Evolutionary conservation across 2,329 filamentous ascomycete species (phyloP).

Genomic region (Knufia fluminis): DNA sequence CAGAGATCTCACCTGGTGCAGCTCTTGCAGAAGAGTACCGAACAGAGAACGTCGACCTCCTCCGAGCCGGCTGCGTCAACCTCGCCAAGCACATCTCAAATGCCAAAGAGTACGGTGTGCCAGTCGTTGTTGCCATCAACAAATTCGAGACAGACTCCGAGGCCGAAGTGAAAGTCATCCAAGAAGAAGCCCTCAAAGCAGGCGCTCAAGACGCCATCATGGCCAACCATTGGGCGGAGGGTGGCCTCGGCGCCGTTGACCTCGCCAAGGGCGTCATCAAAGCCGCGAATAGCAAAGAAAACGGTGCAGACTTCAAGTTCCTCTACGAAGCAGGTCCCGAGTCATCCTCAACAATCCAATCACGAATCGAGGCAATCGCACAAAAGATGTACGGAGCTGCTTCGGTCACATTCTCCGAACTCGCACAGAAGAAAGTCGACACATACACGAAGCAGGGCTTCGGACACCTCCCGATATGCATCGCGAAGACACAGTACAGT

Average conservation of each 20-base stretch:
- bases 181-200: constrained; percentile 81
- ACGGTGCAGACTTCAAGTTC: constrained; percentile 67
- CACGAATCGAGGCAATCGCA: constrained; percentile 84
- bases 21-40: constrained; percentile 80
- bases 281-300: constrained; percentile 65
- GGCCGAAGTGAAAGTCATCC: constrained; percentile 79
- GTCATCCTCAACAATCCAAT: constrained; percentile 57
- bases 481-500: constrained; percentile 98
- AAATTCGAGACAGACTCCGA: constrained; percentile 90
- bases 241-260: constrained; percentile 80
- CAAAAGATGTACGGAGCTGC: constrained; percentile 90
- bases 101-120: constrained; percentile 78
- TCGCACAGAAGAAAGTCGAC: constrained; percentile 93
- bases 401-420: constrained; percentile 82
- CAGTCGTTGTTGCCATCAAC: constrained; percentile 95
- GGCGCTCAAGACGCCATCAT: constrained; percentile 90
- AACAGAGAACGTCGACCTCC: constrained; percentile 84
- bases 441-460: constrained; percentile 89
- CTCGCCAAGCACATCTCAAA: constrained; percentile 92
- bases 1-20: constrained; percentile 82
- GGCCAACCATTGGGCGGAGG: constrained; percentile 94
- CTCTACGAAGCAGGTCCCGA: constrained; percentile 62
- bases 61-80: constrained; percentile 86
- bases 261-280: constrained; percentile 77
- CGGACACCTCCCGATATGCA: constrained; percentile 85